A percentile compares a stretch with the other conserved stretches of the same genome.
Evolutionary conservation across 225 moss, liverwort and hornwort species (phyloP).

Genomic region (Thuidium tamariscinum): DNA sequence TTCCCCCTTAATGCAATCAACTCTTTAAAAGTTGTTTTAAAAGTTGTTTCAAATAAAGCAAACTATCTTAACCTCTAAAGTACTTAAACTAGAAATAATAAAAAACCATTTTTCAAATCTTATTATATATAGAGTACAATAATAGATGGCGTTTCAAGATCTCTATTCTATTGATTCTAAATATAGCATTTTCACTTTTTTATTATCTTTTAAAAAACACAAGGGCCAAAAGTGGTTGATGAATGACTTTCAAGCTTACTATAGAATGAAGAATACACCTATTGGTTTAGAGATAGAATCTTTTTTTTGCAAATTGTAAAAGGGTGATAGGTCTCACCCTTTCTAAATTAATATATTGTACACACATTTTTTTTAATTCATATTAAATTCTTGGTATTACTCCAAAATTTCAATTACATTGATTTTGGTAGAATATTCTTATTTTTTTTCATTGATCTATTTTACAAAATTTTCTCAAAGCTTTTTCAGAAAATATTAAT

Average conservation of each 20-base stretch:
- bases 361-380: accelerated
- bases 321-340: accelerated
- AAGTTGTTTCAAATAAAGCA: too few relatives aligned
- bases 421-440: neutral
- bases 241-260: neutral
- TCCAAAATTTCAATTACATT: neutral
- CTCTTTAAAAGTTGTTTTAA: too few relatives aligned
- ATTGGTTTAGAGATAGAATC: neutral
- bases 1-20: too few relatives aligned
- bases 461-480: neutral
- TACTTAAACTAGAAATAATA: accelerated
- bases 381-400: neutral
- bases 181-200: neutral
- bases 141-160: neutral
- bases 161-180: too few relatives aligned
- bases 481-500: neutral
- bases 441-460: accelerated
- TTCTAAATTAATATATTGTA: neutral
- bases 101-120: neutral
- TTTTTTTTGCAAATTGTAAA: accelerated
- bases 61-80: neutral
- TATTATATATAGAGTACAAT: too few relatives aligned
- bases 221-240: neutral
- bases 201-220: accelerated
- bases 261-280: neutral